These are phyloP conservation scores for Collybiopsis luxurians DNA, from an alignment of 768 basidiomycete genomes.

Conservation along the genomic window DNA sequence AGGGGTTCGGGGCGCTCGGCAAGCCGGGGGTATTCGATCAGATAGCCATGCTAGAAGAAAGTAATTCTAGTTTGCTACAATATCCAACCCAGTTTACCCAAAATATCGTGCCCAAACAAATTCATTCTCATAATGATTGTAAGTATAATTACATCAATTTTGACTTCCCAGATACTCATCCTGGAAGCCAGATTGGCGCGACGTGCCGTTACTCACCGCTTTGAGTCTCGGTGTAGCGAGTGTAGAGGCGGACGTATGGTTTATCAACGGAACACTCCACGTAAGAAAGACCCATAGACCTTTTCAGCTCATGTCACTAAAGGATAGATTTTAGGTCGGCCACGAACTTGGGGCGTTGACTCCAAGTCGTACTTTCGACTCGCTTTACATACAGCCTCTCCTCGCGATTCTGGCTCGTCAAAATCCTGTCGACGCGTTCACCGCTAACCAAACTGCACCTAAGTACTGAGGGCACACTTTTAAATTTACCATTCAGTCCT, in stretches of 20 bases:
- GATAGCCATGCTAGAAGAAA: constrained; percentile 4
- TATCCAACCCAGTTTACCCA: constrained; percentile 9
- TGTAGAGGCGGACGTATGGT: constrained; percentile 55
- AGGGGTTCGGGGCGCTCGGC: neutral
- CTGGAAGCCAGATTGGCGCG: constrained; percentile 43
- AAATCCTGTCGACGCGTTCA: constrained; percentile 43
- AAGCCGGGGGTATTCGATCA: constrained; percentile 2
- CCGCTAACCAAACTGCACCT: constrained; percentile 32
- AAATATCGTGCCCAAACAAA: constrained; percentile 14
- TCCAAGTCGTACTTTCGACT: constrained; percentile 40
- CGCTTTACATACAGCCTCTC: constrained; percentile 47
- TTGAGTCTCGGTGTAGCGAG: constrained; percentile 47
- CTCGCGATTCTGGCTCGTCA: constrained; percentile 35
- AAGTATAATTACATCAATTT: constrained; percentile 12
- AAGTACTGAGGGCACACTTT: constrained; percentile 30
- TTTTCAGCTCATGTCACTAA: neutral
- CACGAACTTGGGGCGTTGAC: constrained; percentile 44
- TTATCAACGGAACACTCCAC: constrained; percentile 40
- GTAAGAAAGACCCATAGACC: constrained; percentile 24
- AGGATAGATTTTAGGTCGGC: constrained; percentile 32
- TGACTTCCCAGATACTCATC: neutral
- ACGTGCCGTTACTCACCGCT: constrained; percentile 47
- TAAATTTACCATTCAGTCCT: neutral
- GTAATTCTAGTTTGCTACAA: constrained; percentile 6
- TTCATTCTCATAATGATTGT: constrained; percentile 61